These are phyloP conservation scores for Neonectria magnoliae DNA, from an alignment of 2,329 filamentous ascomycete genomes.

Conservation along the genomic window DNA sequence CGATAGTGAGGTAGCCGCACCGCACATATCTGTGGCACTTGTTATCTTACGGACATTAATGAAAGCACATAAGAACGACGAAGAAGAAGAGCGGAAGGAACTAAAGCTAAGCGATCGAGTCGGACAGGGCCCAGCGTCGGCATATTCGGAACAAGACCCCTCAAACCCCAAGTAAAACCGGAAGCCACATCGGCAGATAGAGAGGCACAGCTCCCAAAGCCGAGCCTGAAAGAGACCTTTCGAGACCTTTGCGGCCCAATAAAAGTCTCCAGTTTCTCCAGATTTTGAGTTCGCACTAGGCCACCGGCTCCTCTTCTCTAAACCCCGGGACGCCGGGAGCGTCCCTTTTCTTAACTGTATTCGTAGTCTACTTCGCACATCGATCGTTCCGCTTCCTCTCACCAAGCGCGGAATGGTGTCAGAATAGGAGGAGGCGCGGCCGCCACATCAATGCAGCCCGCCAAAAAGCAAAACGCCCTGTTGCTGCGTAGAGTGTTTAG, in stretches of 20 bases:
- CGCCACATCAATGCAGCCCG: neutral
- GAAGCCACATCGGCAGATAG: neutral
- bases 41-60: too few relatives aligned
- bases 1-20: neutral
- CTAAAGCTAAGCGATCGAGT: neutral
- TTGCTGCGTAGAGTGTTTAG: too few relatives aligned
- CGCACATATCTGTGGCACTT: too few relatives aligned
- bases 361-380: too few relatives aligned
- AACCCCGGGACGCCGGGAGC: neutral
- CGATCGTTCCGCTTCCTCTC: too few relatives aligned
- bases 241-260: conserved; percentile 7
- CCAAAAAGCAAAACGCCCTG: neutral
- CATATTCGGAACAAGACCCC: too few relatives aligned
- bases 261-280: neutral
- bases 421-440: neutral
- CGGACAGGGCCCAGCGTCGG: too few relatives aligned
- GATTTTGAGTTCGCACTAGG: neutral
- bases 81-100: neutral
- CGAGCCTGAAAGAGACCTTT: neutral
- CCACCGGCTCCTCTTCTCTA: neutral
- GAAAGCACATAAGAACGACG: neutral
- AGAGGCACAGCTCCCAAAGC: neutral
- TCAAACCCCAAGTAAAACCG: neutral
- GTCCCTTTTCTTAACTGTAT: neutral
- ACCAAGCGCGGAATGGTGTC: neutral